These are phyloP conservation scores for Incumbomyces lentus DNA, from an alignment of 2,329 filamentous ascomycete species.

Conservation along the genomic window DNA sequence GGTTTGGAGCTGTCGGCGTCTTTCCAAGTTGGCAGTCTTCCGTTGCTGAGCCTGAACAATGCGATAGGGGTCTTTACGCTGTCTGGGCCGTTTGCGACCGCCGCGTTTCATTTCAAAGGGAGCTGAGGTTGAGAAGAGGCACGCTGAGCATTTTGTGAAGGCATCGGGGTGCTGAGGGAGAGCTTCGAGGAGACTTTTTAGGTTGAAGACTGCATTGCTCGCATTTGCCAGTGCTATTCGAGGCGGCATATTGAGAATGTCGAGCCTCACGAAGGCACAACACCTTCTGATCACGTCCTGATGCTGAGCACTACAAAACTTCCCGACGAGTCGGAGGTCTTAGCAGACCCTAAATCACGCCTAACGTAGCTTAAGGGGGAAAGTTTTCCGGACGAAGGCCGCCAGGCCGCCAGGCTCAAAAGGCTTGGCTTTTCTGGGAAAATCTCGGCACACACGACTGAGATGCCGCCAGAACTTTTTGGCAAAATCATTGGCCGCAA, in stretches of 20 bases:
- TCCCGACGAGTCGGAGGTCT: no score
- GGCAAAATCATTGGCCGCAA: conserved; percentile 2
- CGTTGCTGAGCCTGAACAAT: conserved; percentile 71
- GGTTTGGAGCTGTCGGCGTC: conserved; percentile 58
- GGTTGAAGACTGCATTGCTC: conserved; percentile 14
- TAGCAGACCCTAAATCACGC: no score
- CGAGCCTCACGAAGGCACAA: no score
- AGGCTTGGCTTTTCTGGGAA: no score
- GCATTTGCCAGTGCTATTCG: conserved; percentile 9
- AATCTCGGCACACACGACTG: no score
- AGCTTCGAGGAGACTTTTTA: conserved; percentile 18
- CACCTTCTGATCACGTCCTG: no score
- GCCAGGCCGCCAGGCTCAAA: no score
- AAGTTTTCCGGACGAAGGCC: no score
- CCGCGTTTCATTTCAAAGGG: conserved; percentile 36
- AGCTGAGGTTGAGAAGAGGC: conserved; percentile 35
- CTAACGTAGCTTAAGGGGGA: no score
- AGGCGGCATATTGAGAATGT: conserved; percentile 14
- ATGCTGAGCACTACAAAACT: no score
- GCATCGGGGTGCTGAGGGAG: conserved; percentile 15
- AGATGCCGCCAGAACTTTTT: neutral
- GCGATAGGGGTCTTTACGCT: conserved; percentile 59
- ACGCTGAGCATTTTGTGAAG: conserved; percentile 19
- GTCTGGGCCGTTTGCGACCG: conserved; percentile 14
- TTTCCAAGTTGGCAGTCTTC: conserved; percentile 70